These are phyloP conservation scores for Lipomyces sp. DNA, from an alignment of 805 yeast genomes.

Conservation along the genomic window DNA sequence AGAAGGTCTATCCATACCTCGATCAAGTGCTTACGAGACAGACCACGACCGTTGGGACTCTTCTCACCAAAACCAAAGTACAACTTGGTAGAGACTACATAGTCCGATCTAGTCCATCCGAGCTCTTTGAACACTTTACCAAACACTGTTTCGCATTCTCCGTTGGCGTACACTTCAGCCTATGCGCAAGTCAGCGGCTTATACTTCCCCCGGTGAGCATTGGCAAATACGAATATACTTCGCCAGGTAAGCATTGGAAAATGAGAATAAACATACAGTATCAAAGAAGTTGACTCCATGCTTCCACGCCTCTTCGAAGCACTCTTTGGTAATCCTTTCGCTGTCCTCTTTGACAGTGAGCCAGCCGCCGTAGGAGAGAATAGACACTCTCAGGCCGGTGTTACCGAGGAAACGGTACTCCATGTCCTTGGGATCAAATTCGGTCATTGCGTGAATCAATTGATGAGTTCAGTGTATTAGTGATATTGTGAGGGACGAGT, in stretches of 20 bases:
- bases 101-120: constrained; percentile 44
- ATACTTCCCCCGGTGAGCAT: background rate
- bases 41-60: constrained; percentile 42
- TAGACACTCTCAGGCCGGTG: constrained; percentile 45
- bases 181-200: background rate
- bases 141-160: constrained; percentile 42
- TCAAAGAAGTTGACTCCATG: constrained; percentile 45
- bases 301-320: constrained; percentile 44
- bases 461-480: background rate
- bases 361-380: constrained; percentile 46
- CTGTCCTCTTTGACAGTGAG: constrained; percentile 42
- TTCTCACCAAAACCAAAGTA: constrained; percentile 42
- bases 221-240: background rate
- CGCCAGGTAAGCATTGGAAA: background rate
- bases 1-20: constrained; percentile 30
- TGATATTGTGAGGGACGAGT: background rate
- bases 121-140: constrained; percentile 43
- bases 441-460: constrained; percentile 22
- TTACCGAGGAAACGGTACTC: constrained; percentile 45
- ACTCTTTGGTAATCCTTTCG: constrained; percentile 40
- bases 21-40: constrained; percentile 44
- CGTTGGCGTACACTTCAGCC: constrained; percentile 43
- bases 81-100: constrained; percentile 44
- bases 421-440: constrained; percentile 37
- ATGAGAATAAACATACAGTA: constrained; percentile 37